These are phyloP conservation scores for Botrytis aclada DNA, from an alignment of 2,329 filamentous ascomycete genomes.

Conservation along the genomic window DNA sequence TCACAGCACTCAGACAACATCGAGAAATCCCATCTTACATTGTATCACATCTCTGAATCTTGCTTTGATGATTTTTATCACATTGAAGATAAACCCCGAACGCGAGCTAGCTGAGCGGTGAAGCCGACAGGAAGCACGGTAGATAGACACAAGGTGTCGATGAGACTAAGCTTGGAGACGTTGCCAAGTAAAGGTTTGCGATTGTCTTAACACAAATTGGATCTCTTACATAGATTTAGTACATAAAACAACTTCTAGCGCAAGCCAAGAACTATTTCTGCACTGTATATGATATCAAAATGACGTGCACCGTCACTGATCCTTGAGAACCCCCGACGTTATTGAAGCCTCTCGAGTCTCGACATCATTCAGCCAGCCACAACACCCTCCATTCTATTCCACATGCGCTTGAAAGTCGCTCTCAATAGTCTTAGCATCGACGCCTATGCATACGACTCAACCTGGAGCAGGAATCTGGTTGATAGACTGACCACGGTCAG, in stretches of 20 bases:
- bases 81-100: not conserved
- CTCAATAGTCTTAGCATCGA: not conserved
- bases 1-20: not conserved
- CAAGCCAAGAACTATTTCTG: too few relatives aligned
- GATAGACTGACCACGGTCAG: too few relatives aligned
- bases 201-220: too few relatives aligned
- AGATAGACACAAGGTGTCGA: not conserved
- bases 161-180: not conserved
- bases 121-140: not conserved
- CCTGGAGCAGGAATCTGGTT: too few relatives aligned
- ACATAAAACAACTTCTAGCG: too few relatives aligned
- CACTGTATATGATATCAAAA: too few relatives aligned
- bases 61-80: not conserved
- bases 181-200: not conserved
- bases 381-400: not conserved
- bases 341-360: too few relatives aligned
- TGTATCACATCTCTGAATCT: not conserved
- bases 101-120: not conserved
- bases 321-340: accelerated
- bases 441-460: not conserved
- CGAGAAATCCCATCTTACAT: not conserved
- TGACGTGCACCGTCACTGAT: not conserved
- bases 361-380: not conserved
- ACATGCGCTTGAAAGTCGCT: not conserved
- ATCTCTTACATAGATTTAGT: too few relatives aligned